Evolutionary conservation across 148 eudicot species (phyloP).

Genomic region (Silene latifolia): DNA sequence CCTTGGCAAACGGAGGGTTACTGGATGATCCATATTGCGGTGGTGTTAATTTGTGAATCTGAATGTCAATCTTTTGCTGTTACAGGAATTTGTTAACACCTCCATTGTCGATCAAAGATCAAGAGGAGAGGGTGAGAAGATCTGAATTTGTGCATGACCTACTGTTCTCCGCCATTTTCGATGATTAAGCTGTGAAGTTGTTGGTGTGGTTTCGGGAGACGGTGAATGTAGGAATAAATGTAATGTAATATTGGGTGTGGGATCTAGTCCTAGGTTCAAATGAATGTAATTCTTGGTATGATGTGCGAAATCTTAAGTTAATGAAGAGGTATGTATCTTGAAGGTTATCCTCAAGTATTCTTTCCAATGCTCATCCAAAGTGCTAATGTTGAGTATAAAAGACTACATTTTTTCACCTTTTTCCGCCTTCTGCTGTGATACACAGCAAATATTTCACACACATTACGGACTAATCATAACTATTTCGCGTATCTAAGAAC

Average conservation of each 20-base stretch:
- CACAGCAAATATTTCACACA: no score
- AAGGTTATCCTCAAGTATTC: no score
- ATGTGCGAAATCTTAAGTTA: not conserved
- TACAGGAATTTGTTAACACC: conserved; percentile 53
- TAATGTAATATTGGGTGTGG: conserved; percentile 13
- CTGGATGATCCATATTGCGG: not conserved
- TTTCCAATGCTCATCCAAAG: no score
- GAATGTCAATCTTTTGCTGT: conserved; percentile 22
- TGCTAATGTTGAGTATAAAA: no score
- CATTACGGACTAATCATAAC: no score
- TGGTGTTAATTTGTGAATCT: not conserved
- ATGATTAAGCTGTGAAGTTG: conserved; percentile 44
- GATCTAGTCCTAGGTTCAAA: not conserved
- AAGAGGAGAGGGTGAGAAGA: conserved; percentile 72
- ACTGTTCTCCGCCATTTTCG: conserved; percentile 61
- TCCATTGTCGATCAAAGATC: conserved; percentile 75
- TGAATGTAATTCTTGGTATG: conserved; percentile 21
- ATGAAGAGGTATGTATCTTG: no score
- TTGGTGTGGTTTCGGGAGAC: not conserved
- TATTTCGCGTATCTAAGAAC: no score
- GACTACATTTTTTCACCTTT: no score
- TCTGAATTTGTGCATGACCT: conserved; percentile 69
- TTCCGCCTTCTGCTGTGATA: no score
- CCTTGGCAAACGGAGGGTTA: no score
- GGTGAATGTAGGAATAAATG: conserved; percentile 25